Conservation (phyloP, 495 filamentous ascomycete species). For the Tuber melanosporum region DNA sequence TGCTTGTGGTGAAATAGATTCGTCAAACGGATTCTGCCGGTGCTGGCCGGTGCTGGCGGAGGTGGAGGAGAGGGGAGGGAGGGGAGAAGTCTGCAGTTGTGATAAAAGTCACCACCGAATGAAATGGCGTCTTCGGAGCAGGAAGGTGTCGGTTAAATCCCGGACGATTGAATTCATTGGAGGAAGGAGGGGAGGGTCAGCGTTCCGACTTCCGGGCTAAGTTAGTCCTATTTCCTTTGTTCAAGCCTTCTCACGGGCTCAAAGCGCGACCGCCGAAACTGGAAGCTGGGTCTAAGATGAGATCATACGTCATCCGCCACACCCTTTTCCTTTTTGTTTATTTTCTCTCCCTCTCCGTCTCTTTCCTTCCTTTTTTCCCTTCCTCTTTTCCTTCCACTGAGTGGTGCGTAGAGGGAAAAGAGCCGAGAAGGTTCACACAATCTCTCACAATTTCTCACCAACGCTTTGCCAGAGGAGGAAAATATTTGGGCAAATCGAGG, state of each 20-base stretch:
- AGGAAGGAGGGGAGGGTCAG: neutral
- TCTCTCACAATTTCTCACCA: neutral
- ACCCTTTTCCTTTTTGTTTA: constrained; percentile 9
- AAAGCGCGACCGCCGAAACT: constrained; percentile 20
- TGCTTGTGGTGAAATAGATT: neutral
- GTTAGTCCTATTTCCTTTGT: neutral
- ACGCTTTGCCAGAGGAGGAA: neutral
- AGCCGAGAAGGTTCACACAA: neutral
- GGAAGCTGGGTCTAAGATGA: constrained; percentile 24
- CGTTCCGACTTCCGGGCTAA: neutral
- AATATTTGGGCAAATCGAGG: neutral
- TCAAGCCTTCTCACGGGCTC: constrained; percentile 4
- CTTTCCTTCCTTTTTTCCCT: neutral
- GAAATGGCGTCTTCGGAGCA: neutral
- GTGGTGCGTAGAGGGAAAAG: neutral
- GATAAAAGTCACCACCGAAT: neutral
- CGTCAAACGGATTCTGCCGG: neutral
- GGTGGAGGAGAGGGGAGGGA: neutral
- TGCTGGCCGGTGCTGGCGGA: neutral
- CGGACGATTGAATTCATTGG: neutral
- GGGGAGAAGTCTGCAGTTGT: neutral
- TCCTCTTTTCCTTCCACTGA: neutral
- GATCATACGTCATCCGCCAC: constrained; percentile 30
- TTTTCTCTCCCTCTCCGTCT: neutral
- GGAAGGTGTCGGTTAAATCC: neutral